Base-by-base conservation (phyloP, 148 eudicot genomes). In the Rhododendron vialii region DNA sequence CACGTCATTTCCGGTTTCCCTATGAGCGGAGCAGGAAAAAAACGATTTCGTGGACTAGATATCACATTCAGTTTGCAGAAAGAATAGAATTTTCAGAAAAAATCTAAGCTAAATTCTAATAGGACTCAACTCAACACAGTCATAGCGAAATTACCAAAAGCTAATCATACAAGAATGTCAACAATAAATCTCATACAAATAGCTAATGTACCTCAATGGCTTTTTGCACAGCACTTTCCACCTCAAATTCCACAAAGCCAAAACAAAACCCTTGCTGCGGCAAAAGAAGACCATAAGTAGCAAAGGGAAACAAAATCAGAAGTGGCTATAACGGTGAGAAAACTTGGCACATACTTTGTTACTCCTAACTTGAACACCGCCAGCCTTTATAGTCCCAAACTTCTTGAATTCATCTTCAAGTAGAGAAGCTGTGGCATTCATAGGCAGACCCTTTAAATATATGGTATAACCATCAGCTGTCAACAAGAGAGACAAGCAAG, bases 181-280 rank as follows among this genome's bases (percentile, higher is more conserved):
- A 74, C 13, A 3, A n/a, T 38, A 69, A 63, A 47, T 47, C 3
- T 11, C 28, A 43, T 30, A 71, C 36, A 33, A 24, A 55, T 59
- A 35, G 86, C 18, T 65, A 48, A 26, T 7, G 22, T 82, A 97
- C 99, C 99, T 97, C 93, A 45, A 95, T 86, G 82, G 99, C 98
- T 84, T 91, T 92, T 87, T 88, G 92, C 61, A 89, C 96, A 83
- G 98, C 92, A 77, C 28, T 90, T 43, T 93, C 94, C 82, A 63
- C 92, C 92, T 97, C 99, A 88, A 93, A 97, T 86, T 97, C 98
- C 88, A 97, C 96, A 92, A 97, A 97, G 38, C 98, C 99, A 87
- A 93, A 95, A 63, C 95, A 91, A 67, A 90, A 90, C 48, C 90
- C 93, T 88, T 97, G 93, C 82, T 88, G 88, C 84, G 83, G 88